A percentile compares a stretch with the other conserved stretches of the same genome.
Conservation (phyloP, 2,329 filamentous ascomycete genomes). For the Alternaria triticina region DNA sequence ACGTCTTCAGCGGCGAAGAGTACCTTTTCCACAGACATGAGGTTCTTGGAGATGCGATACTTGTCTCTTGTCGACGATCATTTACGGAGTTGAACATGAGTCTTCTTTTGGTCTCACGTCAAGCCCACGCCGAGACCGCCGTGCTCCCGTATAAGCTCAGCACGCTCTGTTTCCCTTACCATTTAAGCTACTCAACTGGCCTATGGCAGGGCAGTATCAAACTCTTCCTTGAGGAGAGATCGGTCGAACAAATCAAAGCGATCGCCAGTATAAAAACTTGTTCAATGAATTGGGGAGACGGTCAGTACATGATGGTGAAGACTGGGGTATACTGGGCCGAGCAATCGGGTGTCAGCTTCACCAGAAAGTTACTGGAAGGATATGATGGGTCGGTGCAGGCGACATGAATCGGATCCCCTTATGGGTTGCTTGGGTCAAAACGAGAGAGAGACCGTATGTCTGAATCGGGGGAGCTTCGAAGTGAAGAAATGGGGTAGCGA, state of each 20-base stretch:
- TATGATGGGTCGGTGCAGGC: background rate
- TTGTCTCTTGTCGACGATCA: no score
- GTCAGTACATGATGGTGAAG: no score
- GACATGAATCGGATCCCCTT: background rate
- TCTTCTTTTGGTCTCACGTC: background rate
- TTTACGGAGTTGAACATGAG: background rate
- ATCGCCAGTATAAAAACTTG: background rate
- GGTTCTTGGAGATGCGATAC: no score
- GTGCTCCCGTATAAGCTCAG: background rate
- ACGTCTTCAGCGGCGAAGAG: background rate
- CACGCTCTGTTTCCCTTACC: background rate
- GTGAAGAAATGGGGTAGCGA: background rate
- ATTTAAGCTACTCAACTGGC: no score
- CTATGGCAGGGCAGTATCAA: no score
- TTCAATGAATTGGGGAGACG: no score
- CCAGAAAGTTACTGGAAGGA: background rate
- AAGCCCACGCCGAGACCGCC: rapidly evolving
- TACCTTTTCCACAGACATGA: rapidly evolving
- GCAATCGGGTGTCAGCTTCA: background rate
- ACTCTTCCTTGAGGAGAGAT: background rate
- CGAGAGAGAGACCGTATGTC: background rate
- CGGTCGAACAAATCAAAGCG: background rate
- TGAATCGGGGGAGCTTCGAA: background rate
- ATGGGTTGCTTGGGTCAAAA: rapidly evolving
- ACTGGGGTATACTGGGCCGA: rapidly evolving